A percentile compares a stretch with the other conserved stretches of the same genome.
Evolutionary conservation across 129 eudicot genomes (phyloP).

Genomic region (Lonicera japonica): DNA sequence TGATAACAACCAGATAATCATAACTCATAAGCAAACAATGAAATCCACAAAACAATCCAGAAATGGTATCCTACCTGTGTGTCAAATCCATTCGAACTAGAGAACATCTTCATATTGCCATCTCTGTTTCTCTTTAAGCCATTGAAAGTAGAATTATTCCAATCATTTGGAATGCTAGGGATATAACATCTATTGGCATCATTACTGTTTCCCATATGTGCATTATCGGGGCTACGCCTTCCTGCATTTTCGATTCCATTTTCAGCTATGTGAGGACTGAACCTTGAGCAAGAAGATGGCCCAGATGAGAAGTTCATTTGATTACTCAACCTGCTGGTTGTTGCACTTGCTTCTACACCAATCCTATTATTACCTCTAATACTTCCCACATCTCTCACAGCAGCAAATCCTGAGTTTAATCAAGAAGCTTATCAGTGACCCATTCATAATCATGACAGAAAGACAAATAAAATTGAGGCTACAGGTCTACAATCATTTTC

Average conservation of each 20-base stretch:
- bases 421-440: neutral
- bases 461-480: neutral
- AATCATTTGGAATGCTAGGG: conserved; percentile 20
- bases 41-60: neutral
- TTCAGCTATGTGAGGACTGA: conserved; percentile 53
- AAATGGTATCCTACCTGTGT: conserved; percentile 61
- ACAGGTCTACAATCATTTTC: neutral
- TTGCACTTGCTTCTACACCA: conserved; percentile 24
- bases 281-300: conserved; percentile 36
- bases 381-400: conserved; percentile 39
- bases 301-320: conserved; percentile 52
- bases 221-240: conserved; percentile 13
- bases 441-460: neutral
- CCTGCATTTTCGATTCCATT: conserved; percentile 19
- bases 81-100: conserved; percentile 32
- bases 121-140: conserved; percentile 51
- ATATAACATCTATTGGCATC: conserved; percentile 18
- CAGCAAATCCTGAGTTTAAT: conserved; percentile 41
- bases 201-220: conserved; percentile 16
- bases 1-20: no score
- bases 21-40: neutral
- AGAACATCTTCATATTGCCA: conserved; percentile 44
- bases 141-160: conserved; percentile 46
- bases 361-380: conserved; percentile 17
- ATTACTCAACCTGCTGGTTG: conserved; percentile 32